Evolutionary conservation across 768 basidiomycete species (phyloP).

Genomic region (Mycena galopus): DNA sequence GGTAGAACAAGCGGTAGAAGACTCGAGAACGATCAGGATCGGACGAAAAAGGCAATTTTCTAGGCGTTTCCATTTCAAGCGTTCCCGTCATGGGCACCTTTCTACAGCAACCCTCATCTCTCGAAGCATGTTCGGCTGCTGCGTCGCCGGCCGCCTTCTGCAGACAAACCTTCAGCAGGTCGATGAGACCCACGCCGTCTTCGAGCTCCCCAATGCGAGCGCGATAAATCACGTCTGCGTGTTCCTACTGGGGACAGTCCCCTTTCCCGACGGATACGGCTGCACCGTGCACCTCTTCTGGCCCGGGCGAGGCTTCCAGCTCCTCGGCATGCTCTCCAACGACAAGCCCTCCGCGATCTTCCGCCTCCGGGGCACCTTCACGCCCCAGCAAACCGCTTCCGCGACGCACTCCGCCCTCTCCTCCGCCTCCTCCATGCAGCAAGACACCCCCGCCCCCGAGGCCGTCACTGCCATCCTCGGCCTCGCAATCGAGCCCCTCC

Average conservation of each 20-base stretch:
- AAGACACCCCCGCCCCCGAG: slow-evolving; percentile 49
- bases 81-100: not conserved
- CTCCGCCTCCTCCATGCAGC: slow-evolving; percentile 37
- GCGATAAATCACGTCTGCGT: slow-evolving; percentile 89
- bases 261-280: slow-evolving; percentile 87
- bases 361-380: slow-evolving; percentile 78
- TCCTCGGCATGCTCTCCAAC: slow-evolving; percentile 91
- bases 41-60: not conserved
- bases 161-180: slow-evolving; percentile 87
- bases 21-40: too few species aligned
- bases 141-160: slow-evolving; percentile 80
- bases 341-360: slow-evolving; percentile 93
- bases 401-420: slow-evolving; percentile 57
- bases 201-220: slow-evolving; percentile 78
- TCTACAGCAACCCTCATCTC: not conserved
- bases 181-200: slow-evolving; percentile 86
- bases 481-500: slow-evolving; percentile 82
- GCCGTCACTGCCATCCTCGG: slow-evolving; percentile 83
- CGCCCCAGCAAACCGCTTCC: slow-evolving; percentile 45
- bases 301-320: slow-evolving; percentile 89
- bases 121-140: slow-evolving; percentile 78
- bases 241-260: slow-evolving; percentile 86
- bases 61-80: slow-evolving; percentile 11
- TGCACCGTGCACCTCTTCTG: slow-evolving; percentile 89
- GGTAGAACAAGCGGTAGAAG: too few species aligned